These are phyloP conservation scores for Fusarium bactridioides DNA, from an alignment of 2,329 filamentous ascomycete species.

Conservation along the genomic window DNA sequence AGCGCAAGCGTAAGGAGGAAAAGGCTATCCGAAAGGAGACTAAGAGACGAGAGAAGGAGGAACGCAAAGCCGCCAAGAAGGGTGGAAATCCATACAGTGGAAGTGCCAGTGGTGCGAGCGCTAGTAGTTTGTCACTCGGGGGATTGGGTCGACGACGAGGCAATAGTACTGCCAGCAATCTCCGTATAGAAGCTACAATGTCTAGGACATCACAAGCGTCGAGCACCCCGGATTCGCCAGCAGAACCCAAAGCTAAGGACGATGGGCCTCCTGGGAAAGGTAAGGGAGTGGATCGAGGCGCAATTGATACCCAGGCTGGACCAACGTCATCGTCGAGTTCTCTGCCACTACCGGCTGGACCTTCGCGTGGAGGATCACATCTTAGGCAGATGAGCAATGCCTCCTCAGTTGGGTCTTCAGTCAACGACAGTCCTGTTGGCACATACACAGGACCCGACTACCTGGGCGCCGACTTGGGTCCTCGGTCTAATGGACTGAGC, in stretches of 20 bases:
- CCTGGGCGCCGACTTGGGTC: conserved; percentile 50
- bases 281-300: conserved; percentile 70
- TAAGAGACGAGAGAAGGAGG: conserved; percentile 85
- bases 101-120: conserved; percentile 57
- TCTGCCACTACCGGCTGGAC: conserved; percentile 58
- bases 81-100: conserved; percentile 47
- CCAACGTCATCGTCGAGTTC: conserved; percentile 49
- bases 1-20: conserved; percentile 81
- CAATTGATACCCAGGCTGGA: conserved; percentile 32
- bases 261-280: conserved; percentile 63
- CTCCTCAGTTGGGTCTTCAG: conserved; percentile 82
- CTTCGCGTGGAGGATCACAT: conserved; percentile 70
- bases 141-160: conserved; percentile 66
- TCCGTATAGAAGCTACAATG: conserved; percentile 64
- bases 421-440: conserved; percentile 69
- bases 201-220: conserved; percentile 51
- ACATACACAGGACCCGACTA: conserved; percentile 54
- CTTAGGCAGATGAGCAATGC: conserved; percentile 86
- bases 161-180: conserved; percentile 67
- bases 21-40: conserved; percentile 70
- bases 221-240: conserved; percentile 35
- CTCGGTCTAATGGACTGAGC: conserved; percentile 63
- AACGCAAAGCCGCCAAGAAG: conserved; percentile 79
- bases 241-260: conserved; percentile 43
- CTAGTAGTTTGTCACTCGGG: conserved; percentile 70